Base-by-base conservation (phyloP, 2,329 filamentous ascomycete species). In the Aspergillus alliaceus region DNA sequence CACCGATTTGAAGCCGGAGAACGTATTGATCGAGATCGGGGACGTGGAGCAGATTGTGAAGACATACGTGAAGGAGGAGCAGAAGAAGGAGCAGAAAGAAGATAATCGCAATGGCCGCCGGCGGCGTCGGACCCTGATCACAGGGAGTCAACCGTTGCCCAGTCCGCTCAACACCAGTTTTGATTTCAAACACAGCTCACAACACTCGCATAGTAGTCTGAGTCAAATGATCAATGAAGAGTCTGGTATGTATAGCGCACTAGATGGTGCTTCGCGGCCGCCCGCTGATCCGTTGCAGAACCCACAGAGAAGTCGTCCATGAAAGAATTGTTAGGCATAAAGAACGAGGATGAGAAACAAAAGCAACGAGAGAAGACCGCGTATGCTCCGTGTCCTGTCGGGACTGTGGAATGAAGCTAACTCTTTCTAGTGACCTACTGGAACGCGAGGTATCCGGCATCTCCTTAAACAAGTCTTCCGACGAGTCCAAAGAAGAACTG, bases 31-130 rank as follows among this genome's bases (percentile, higher is more conserved):
- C 72, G 95, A 99, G 78, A 98, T 99, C 70, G 95, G 95, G 64
- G 95, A 99, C 68, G 95, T 99, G 50, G 95, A 99, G 80, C 91
- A 98, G 76, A 98, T 98, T 61, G 95, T 99, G 57, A 93, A 96
- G 77, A 92, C 90, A 59, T 93, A 96, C 62, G 93, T 99, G 54
- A 93, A 96, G 76, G 90, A 87, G 50, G 73, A 77, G 56, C 69
- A 78, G 54, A 79, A 85, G 66, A 85, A 85, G 66, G 83, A 86
- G 51, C 88, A 90, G 59, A 95, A 95, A 75, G 91, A 96, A 72
- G 92, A 93, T 72, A 92, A 96, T 71, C 85, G 93, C 64, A 98
- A 97, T 75, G 93, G 95, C 52, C 86, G 95, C 60, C 85, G 95
- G 75, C 86, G 95, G 75, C 85, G 95, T 74, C 85, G 95, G 69